Conservation (phyloP, 495 filamentous ascomycete genomes). For the Trichodelitschia bisporula region DNA sequence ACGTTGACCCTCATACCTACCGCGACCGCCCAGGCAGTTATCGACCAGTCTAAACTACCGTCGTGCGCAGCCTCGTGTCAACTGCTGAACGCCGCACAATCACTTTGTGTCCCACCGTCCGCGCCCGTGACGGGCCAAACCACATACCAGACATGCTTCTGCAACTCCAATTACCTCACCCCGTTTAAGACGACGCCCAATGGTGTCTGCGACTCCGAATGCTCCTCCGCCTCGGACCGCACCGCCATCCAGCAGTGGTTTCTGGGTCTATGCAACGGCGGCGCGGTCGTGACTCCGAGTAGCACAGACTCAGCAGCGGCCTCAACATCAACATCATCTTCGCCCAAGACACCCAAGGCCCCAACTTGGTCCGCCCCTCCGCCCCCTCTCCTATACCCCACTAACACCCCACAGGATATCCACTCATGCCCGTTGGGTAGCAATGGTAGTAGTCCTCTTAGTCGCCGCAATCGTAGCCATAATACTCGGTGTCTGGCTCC, state of each 20-base stretch:
- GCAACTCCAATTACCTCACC: background rate
- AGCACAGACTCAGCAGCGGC: too few relatives aligned
- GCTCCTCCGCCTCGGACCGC: background rate
- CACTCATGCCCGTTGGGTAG: too few relatives aligned
- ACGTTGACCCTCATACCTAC: too few relatives aligned
- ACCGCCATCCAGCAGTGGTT: background rate
- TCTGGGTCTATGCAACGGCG: background rate
- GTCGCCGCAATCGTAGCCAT: too few relatives aligned
- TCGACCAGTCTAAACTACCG: background rate
- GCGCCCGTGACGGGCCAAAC: constrained; percentile 1
- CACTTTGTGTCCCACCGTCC: background rate
- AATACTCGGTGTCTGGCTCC: too few relatives aligned
- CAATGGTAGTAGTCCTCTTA: too few relatives aligned
- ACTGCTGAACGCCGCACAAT: background rate
- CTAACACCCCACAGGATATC: too few relatives aligned
- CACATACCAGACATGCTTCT: background rate
- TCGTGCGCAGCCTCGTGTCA: background rate
- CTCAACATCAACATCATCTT: too few relatives aligned
- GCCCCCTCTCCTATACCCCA: too few relatives aligned
- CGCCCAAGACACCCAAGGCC: too few relatives aligned
- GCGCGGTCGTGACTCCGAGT: constrained; percentile 1
- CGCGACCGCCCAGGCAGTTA: too few relatives aligned
- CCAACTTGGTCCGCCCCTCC: too few relatives aligned
- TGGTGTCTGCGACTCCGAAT: background rate
- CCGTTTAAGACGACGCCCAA: background rate